Percentiles rank a stretch among this genome's conserved stretches.
Evolutionary conservation across 2,329 filamentous ascomycete genomes (phyloP).

Genomic region (Ophiocordyceps camponoti-rufipedis): DNA sequence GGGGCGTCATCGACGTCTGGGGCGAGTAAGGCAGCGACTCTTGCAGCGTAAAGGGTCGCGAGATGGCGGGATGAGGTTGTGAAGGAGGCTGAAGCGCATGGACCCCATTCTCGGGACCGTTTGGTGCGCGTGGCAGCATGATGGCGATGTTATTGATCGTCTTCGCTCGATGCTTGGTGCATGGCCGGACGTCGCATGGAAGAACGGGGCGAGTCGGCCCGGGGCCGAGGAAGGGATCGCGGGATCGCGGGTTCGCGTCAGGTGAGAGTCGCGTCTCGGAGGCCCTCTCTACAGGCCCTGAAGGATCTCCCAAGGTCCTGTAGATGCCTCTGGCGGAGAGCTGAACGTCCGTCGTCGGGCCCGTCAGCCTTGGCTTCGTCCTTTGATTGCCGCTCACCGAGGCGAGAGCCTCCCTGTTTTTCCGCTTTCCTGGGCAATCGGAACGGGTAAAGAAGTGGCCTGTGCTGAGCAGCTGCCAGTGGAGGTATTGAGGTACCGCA

Average conservation of each 20-base stretch:
- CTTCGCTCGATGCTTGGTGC: constrained; percentile 10
- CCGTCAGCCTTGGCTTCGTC: not conserved
- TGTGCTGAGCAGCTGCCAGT: not conserved
- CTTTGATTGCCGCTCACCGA: not conserved
- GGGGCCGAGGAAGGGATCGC: not conserved
- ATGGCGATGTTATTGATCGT: constrained; percentile 11
- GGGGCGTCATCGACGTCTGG: constrained; percentile 62
- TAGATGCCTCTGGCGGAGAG: no score
- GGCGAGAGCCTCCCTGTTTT: not conserved
- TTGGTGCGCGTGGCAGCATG: constrained; percentile 12
- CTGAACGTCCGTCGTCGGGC: no score
- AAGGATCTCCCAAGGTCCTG: not conserved
- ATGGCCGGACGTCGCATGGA: constrained; percentile 13
- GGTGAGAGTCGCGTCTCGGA: not conserved
- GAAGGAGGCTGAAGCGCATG: constrained; percentile 7
- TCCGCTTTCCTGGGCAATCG: not conserved
- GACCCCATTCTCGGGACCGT: constrained; percentile 16
- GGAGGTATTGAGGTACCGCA: not conserved
- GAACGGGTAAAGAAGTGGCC: not conserved
- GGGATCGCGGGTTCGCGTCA: not conserved
- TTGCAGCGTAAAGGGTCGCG: constrained; percentile 42
- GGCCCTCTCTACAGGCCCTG: not conserved
- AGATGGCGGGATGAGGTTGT: constrained; percentile 9
- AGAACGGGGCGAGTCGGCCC: constrained; percentile 1
- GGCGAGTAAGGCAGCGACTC: constrained; percentile 72